These are phyloP conservation scores for Escovopsis sp. DNA, from an alignment of 2,329 filamentous ascomycete species.

Conservation along the genomic window DNA sequence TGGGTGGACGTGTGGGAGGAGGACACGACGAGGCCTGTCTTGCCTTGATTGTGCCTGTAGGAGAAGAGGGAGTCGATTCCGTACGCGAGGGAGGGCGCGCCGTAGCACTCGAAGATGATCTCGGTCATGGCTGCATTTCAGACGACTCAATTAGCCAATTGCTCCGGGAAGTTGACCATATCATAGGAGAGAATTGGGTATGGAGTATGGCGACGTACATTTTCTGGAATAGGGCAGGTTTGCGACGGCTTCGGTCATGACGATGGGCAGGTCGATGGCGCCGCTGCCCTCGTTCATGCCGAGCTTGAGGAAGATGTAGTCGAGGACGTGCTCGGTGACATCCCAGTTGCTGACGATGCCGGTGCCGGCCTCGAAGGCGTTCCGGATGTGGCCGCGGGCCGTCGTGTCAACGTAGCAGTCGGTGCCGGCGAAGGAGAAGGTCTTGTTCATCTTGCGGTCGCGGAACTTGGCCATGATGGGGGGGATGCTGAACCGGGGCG, in stretches of 20 bases:
- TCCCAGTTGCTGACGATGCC: slow-evolving; percentile 97
- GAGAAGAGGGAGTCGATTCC: slow-evolving; percentile 96
- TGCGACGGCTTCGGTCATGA: slow-evolving; percentile 91
- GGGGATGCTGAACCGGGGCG: slow-evolving; percentile 65
- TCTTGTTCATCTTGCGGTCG: slow-evolving; percentile 83
- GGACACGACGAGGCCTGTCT: slow-evolving; percentile 74
- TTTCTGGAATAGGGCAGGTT: slow-evolving; percentile 80
- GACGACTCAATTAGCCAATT: too few species aligned
- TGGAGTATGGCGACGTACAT: slow-evolving; percentile 38
- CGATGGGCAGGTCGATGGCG: slow-evolving; percentile 66
- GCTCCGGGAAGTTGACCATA: too few species aligned
- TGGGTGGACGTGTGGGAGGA: slow-evolving; percentile 91
- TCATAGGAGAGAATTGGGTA: too few species aligned
- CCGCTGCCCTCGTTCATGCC: slow-evolving; percentile 66
- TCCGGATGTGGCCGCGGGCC: slow-evolving; percentile 75
- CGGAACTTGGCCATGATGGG: slow-evolving; percentile 92
- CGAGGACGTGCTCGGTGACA: slow-evolving; percentile 84
- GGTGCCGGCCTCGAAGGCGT: slow-evolving; percentile 78
- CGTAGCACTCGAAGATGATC: slow-evolving; percentile 92
- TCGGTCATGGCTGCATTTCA: slow-evolving; percentile 90
- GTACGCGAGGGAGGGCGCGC: slow-evolving; percentile 76
- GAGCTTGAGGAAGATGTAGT: slow-evolving; percentile 89
- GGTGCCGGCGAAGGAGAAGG: slow-evolving; percentile 78
- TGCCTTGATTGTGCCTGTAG: slow-evolving; percentile 80
- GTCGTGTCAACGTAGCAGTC: slow-evolving; percentile 94